A percentile compares a stretch with the other conserved stretches of the same genome.
Conservation (phyloP, 2,329 filamentous ascomycete genomes). For the Pseudocercospora pini-densiflorae region DNA sequence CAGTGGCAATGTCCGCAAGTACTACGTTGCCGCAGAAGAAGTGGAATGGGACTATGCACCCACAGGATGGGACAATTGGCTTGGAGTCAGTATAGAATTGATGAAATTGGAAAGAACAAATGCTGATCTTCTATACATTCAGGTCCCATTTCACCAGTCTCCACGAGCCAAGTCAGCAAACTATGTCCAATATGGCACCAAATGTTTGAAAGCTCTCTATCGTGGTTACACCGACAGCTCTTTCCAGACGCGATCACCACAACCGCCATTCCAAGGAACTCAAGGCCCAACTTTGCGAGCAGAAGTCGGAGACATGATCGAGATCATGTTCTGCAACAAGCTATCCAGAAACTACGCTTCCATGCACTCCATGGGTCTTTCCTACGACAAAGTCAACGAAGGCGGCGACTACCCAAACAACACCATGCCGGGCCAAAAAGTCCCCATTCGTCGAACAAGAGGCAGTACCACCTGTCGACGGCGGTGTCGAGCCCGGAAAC, state of each 20-base stretch:
- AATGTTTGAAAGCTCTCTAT: slow-evolving; percentile 37
- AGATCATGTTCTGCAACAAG: no score
- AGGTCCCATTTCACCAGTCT: slow-evolving; percentile 25
- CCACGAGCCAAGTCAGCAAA: slow-evolving; percentile 22
- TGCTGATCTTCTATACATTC: no score
- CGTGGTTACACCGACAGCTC: slow-evolving; percentile 38
- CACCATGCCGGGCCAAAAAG: slow-evolving; percentile 16
- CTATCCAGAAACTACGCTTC: slow-evolving; percentile 25
- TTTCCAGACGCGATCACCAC: no score
- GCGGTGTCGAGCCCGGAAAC: no score
- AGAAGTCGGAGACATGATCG: slow-evolving; percentile 34
- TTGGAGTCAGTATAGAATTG: slow-evolving; percentile 22
- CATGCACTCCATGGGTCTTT: slow-evolving; percentile 21
- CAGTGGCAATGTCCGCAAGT: slow-evolving; percentile 32
- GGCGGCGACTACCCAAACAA: slow-evolving; percentile 34
- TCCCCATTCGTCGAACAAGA: slow-evolving; percentile 3
- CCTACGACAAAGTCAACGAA: slow-evolving; percentile 19
- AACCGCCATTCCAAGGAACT: slow-evolving; percentile 31
- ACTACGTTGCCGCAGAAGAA: slow-evolving; percentile 36
- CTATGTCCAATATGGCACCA: slow-evolving; percentile 22
- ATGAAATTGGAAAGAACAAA: no score
- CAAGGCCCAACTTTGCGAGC: slow-evolving; percentile 19
- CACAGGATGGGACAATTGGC: slow-evolving; percentile 37
- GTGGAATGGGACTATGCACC: slow-evolving; percentile 34
- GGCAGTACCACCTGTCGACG: slow-evolving; percentile 21